These are phyloP conservation scores for Theobroma grandiflorum DNA, from an alignment of 441 rosid genomes.

Conservation along the genomic window DNA sequence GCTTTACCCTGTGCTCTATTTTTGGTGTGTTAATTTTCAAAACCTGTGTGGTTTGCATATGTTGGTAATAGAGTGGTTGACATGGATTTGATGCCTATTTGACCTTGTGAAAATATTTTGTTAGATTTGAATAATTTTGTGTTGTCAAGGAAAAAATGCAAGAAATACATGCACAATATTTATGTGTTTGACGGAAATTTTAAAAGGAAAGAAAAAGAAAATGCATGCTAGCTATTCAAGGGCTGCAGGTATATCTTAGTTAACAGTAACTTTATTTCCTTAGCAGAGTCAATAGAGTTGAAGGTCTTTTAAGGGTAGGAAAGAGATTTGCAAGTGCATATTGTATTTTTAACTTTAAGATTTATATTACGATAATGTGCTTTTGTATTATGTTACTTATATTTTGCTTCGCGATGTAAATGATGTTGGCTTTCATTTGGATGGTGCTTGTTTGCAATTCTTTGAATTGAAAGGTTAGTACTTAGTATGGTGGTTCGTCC, in stretches of 20 bases:
- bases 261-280: conserved; percentile 4
- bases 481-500: neutral
- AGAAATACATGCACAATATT: too few species aligned
- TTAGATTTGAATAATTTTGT: neutral
- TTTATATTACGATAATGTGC: neutral
- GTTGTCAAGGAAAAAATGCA: neutral
- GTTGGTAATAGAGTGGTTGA: too few species aligned
- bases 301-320: neutral
- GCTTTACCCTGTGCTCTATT: neutral
- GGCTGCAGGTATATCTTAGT: neutral
- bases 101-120: neutral
- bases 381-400: neutral
- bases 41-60: neutral
- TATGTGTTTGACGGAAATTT: neutral
- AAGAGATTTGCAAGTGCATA: neutral
- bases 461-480: neutral
- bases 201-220: neutral
- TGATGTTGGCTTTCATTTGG: neutral
- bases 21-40: neutral
- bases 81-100: neutral
- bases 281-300: neutral
- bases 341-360: neutral
- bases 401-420: neutral
- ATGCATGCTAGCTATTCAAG: neutral
- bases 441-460: neutral